Evolutionary conservation across 495 filamentous ascomycete genomes (phyloP).

Genomic region (Rhypophila decipiens): DNA sequence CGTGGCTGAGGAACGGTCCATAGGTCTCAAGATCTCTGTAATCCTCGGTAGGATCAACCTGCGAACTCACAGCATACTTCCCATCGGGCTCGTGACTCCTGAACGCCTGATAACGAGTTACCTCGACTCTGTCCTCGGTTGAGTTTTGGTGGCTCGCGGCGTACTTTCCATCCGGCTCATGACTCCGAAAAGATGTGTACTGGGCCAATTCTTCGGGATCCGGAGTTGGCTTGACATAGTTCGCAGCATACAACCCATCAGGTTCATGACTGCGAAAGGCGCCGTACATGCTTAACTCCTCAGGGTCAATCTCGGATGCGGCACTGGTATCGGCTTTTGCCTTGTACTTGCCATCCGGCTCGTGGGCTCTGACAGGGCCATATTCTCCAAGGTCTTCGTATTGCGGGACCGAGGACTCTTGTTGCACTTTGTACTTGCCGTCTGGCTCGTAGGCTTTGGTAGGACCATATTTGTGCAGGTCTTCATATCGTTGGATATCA

Average conservation of each 20-base stretch:
- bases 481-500: slow-evolving; percentile 6
- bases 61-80: slow-evolving; percentile 5
- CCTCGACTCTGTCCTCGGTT: not conserved
- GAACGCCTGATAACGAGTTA: slow-evolving; percentile 6
- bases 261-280: slow-evolving; percentile 7
- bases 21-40: slow-evolving; percentile 23
- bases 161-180: slow-evolving; percentile 24
- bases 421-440: not conserved
- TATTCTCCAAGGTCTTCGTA: slow-evolving; percentile 23
- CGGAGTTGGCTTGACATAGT: not conserved
- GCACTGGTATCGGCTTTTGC: not conserved
- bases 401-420: not conserved
- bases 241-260: not conserved
- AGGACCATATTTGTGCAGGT: slow-evolving; percentile 15
- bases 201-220: slow-evolving; percentile 22
- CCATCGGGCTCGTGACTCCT: slow-evolving; percentile 12
- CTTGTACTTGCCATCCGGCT: not conserved
- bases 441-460: not conserved
- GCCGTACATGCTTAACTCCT: slow-evolving; percentile 16
- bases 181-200: slow-evolving; percentile 14
- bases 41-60: slow-evolving; percentile 3
- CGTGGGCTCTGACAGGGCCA: not conserved
- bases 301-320: slow-evolving; percentile 15
- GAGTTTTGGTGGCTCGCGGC: not conserved
- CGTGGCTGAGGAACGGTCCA: slow-evolving; percentile 26